Evolutionary conservation across 192 early-diverging fungal genomes (phyloP).

Genomic region (Gorgonomyces haynaldii): DNA sequence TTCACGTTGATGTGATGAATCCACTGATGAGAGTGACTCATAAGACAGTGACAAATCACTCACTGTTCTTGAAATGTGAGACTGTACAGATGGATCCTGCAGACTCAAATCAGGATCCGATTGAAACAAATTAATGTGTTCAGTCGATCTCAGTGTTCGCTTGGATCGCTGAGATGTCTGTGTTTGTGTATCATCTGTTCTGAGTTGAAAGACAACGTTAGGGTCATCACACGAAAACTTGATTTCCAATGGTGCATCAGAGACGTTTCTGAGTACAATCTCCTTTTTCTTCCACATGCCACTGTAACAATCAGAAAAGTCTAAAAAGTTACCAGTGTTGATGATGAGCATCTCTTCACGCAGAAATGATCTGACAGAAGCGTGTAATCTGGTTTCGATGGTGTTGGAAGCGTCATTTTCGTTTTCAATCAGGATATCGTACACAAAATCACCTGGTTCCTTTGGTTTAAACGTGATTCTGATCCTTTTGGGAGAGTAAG

Average conservation of each 20-base stretch:
- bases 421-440: conserved; percentile 84
- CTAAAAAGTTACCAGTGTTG: conserved; percentile 61
- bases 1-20: too few species aligned
- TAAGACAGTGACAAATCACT: too few species aligned
- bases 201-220: conserved; percentile 39
- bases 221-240: conserved; percentile 41
- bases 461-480: conserved; percentile 75
- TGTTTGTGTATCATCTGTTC: conserved; percentile 7
- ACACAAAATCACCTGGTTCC: conserved; percentile 81
- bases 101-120: too few species aligned
- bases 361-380: conserved; percentile 59
- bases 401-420: conserved; percentile 75
- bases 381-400: conserved; percentile 68
- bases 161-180: background rate
- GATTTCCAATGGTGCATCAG: conserved; percentile 62
- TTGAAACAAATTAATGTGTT: too few species aligned
- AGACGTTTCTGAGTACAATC: conserved; percentile 70
- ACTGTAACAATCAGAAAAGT: conserved; percentile 90
- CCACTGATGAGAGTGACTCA: too few species aligned
- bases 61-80: too few species aligned
- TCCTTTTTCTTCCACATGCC: conserved; percentile 77
- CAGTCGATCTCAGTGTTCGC: background rate
- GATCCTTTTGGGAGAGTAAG: conserved; percentile 57
- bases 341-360: conserved; percentile 61
- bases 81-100: too few species aligned